Percentiles rank a stretch among this genome's conserved stretches.
Evolutionary conservation across 2,329 filamentous ascomycete species (phyloP).

Genomic region (Colletotrichum phormii): DNA sequence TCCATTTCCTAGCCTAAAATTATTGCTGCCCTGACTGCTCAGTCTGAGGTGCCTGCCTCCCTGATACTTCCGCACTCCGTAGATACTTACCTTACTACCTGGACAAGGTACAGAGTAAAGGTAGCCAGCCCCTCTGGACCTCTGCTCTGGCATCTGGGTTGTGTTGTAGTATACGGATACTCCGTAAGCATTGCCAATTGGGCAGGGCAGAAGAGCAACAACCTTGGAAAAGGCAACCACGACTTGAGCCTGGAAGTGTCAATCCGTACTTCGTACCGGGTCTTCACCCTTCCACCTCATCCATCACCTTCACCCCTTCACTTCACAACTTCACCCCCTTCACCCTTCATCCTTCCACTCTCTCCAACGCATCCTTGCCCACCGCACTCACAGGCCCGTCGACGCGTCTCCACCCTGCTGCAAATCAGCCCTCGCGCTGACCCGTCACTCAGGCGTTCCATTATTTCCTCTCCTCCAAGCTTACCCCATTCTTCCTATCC

Average conservation of each 20-base stretch:
- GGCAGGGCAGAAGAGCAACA: not conserved
- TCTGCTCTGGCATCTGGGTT: not conserved
- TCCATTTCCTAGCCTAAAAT: not conserved
- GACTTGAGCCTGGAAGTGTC: too few relatives aligned
- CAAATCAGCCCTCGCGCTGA: constrained; percentile 35
- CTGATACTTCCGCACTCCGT: too few relatives aligned
- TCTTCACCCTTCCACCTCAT: not conserved
- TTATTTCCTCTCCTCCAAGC: constrained; percentile 17
- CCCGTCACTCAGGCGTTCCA: constrained; percentile 29
- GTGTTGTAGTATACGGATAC: not conserved
- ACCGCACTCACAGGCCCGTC: constrained; percentile 12
- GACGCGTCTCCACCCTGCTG: constrained; percentile 36
- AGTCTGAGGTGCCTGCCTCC: too few relatives aligned
- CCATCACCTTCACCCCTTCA: not conserved
- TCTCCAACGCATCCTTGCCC: not conserved
- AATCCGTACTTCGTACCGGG: not conserved
- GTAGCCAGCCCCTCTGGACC: not conserved
- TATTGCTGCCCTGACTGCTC: not conserved
- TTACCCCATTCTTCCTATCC: constrained; percentile 35
- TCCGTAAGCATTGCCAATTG: not conserved
- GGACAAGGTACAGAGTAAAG: not conserved
- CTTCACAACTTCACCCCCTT: not conserved
- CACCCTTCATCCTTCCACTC: constrained; percentile 7
- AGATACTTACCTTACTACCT: too few relatives aligned
- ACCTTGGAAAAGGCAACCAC: not conserved